A percentile compares a stretch with the other conserved stretches of the same genome.
Conservation (phyloP, 441 rosid genomes). For the Biscutella laevigata region DNA sequence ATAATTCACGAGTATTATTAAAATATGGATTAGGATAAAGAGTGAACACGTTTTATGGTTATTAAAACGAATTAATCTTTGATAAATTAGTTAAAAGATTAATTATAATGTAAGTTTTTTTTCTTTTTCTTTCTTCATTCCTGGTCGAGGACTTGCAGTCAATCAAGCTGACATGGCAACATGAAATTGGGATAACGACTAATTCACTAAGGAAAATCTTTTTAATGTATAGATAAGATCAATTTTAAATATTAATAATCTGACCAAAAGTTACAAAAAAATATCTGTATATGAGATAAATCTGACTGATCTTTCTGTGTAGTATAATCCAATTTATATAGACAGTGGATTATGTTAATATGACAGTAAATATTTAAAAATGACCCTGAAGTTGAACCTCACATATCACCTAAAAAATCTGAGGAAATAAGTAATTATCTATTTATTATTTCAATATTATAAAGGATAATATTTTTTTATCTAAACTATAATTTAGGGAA, state of each 20-base stretch:
- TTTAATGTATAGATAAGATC: conserved; percentile 23
- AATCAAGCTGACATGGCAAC: conserved; percentile 8
- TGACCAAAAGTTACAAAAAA: too few relatives aligned
- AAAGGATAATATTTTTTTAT: background rate
- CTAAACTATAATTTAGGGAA: background rate
- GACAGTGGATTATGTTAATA: too few relatives aligned
- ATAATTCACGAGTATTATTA: background rate
- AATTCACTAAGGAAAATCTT: background rate
- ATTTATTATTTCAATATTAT: too few relatives aligned
- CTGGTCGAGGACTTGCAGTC: background rate
- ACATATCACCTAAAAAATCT: conserved; percentile 2
- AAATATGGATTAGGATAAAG: too few relatives aligned
- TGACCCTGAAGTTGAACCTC: background rate
- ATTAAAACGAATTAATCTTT: background rate
- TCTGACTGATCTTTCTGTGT: background rate
- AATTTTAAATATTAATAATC: background rate
- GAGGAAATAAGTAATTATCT: background rate
- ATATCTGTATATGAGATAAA: background rate
- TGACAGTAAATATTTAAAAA: background rate
- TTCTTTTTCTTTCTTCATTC: background rate
- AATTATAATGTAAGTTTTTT: background rate
- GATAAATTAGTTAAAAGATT: too few relatives aligned
- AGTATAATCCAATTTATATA: background rate
- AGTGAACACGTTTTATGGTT: too few relatives aligned
- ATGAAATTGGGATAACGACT: conserved; percentile 16